These are phyloP conservation scores for Diacronema lutheri DNA, from an alignment of 78 protist genomes.

Conservation along the genomic window DNA sequence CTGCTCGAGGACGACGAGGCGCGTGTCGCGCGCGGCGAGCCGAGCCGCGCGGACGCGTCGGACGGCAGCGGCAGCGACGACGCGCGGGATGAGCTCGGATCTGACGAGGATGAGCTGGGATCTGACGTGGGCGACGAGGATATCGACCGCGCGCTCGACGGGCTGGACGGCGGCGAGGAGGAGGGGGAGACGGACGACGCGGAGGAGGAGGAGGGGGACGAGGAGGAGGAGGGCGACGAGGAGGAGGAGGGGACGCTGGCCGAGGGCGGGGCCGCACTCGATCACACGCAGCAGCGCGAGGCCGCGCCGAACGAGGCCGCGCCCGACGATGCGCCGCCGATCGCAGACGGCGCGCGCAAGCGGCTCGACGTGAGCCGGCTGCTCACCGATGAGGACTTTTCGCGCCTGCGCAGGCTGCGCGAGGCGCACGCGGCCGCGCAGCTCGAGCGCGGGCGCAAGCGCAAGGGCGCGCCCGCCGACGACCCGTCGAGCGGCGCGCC, in stretches of 20 bases:
- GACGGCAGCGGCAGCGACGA: neutral
- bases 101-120: neutral
- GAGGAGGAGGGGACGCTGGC: neutral
- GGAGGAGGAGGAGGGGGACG: neutral
- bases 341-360: neutral
- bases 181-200: neutral
- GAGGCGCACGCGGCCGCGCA: too few species aligned
- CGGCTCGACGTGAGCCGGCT: neutral
- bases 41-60: neutral
- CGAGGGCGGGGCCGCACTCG: neutral
- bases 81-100: neutral
- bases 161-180: neutral
- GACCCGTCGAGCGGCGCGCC: too few species aligned
- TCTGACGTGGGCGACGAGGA: neutral
- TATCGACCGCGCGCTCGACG: neutral
- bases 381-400: neutral
- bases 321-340: neutral
- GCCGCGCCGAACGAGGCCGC: neutral
- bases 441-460: too few species aligned
- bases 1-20: neutral
- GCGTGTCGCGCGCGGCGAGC: neutral
- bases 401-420: neutral
- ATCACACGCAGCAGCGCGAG: neutral
- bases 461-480: too few species aligned
- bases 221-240: conserved; percentile 8